Evolutionary conservation across 1,284 basidiomycete genomes (phyloP), one percentile per base, ranked within the genome.

Genomic region (Bondarzewia mesenterica): DNA sequence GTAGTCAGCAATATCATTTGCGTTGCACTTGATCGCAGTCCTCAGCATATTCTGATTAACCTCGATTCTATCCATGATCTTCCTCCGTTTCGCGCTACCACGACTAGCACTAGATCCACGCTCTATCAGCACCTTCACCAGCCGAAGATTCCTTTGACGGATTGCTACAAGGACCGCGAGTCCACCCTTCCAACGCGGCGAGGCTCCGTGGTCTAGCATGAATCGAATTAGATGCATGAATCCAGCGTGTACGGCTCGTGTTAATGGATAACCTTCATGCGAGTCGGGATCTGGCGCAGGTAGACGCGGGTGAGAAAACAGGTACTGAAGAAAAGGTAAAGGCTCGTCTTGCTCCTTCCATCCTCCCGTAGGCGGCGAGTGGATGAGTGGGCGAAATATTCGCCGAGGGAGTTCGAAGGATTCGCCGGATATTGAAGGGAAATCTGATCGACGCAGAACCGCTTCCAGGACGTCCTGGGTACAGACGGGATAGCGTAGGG

Each of bases 81-180:
- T 75, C 53, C 77, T 64, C 53, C 70, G 71, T 63, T 83, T 85
- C 44, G 64, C 65, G 23, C 42, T 52, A 18, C 52, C 48, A 5
- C 15, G 20, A 10, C 16, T 40, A 10, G 3, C 15, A 25, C 41
- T 20, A 23, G 22, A 36, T 1, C 47, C 14, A 53, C 44, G 70
- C 60, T 94, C 90, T 44, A 94, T 71, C 18, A 94, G 72, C 63
- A 86, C 63, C 59, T 75, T 80, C 26, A 94, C 81, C 47, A 92
- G 68, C 0, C 58, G 54, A 10, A 93, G 64, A 54, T 91, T 79
- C 53, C 77, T 78, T 53, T 77, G 74, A 46, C 75, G 72, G 45
- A 93, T 86, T 2, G 92, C 92, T 4, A 89, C 75, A 37, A 73
- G 66, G n/a, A 93, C 71, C 0, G 89, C 73, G 23, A 92, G 65